phyloP scores from a whole-genome alignment of 148 eudicot genomes.

The Chenopodium quinoa region DNA sequence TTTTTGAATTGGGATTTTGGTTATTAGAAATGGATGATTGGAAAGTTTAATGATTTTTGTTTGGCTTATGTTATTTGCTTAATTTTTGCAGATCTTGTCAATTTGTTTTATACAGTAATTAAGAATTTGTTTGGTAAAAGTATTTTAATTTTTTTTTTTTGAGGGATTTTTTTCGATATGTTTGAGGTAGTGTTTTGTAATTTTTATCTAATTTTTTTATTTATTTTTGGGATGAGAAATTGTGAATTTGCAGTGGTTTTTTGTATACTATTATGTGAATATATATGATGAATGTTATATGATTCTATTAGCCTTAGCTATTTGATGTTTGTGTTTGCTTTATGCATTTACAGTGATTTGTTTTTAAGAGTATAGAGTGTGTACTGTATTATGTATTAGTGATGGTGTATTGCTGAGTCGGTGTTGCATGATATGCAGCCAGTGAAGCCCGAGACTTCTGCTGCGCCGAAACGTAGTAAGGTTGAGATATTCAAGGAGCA shows the following conservation, averaged over 20 bases:
- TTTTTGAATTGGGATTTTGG: not conserved
- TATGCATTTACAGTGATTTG: not conserved
- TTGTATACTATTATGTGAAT: not conserved
- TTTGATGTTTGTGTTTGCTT: not conserved
- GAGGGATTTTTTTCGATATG: not conserved
- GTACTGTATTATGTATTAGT: not conserved
- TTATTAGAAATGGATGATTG: not conserved
- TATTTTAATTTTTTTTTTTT: not conserved
- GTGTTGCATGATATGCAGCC: constrained; percentile 55
- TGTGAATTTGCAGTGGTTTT: not conserved
- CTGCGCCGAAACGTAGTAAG: constrained; percentile 87
- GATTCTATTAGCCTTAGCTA: not conserved
- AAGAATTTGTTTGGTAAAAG: not conserved
- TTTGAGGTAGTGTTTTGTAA: not conserved
- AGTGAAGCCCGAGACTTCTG: constrained; percentile 63
- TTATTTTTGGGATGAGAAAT: not conserved
- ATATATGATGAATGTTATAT: not conserved
- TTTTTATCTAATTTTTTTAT: not conserved
- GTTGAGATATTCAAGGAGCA: constrained; percentile 94
- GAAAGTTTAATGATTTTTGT: not conserved
- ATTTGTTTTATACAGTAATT: not conserved
- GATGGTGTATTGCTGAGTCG: not conserved
- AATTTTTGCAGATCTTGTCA: constrained; percentile 5
- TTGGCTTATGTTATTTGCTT: not conserved
- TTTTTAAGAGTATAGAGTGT: not conserved